These are phyloP conservation scores for Stagonosporopsis cucurbitacearum DNA, from an alignment of 2,329 filamentous ascomycete species.

Conservation along the genomic window DNA sequence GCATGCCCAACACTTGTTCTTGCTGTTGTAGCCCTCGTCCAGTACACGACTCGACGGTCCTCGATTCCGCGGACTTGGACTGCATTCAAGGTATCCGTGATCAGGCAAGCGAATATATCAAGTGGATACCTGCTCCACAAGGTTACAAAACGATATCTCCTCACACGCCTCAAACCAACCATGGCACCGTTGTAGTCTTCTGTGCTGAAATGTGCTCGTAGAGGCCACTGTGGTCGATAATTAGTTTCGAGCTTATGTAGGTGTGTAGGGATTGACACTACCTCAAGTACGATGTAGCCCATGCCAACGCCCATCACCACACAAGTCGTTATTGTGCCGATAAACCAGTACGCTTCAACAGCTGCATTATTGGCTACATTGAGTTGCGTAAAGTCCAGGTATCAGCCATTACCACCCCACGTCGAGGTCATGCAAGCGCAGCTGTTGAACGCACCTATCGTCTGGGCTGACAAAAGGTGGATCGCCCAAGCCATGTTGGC, in stretches of 20 bases:
- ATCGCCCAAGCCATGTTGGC: conserved; percentile 46
- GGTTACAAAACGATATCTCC: conserved; percentile 27
- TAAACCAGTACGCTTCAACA: conserved; percentile 38
- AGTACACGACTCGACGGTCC: background rate
- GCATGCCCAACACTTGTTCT: background rate
- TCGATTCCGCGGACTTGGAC: conserved; percentile 8
- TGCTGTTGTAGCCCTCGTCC: background rate
- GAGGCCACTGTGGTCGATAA: conserved; percentile 33
- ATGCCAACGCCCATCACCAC: conserved; percentile 39
- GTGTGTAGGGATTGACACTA: background rate
- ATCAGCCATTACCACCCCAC: conserved; percentile 48
- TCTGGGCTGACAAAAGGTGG: conserved; percentile 50
- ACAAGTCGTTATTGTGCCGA: conserved; percentile 36
- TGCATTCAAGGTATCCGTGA: conserved; percentile 17
- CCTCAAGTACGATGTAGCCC: conserved; percentile 43
- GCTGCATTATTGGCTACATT: conserved; percentile 34
- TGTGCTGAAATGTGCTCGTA: conserved; percentile 45
- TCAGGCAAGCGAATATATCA: conserved; percentile 11
- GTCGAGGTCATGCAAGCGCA: conserved; percentile 50
- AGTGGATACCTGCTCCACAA: conserved; percentile 24
- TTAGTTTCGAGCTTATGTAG: background rate
- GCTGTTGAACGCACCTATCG: conserved; percentile 49
- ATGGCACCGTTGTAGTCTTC: conserved; percentile 30
- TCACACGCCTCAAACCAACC: conserved; percentile 29
- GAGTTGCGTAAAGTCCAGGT: conserved; percentile 44